A percentile compares a stretch with the other conserved stretches of the same genome.
Evolutionary conservation across 192 early-diverging fungal genomes (phyloP).

Genomic region (Coemansia sp.): DNA sequence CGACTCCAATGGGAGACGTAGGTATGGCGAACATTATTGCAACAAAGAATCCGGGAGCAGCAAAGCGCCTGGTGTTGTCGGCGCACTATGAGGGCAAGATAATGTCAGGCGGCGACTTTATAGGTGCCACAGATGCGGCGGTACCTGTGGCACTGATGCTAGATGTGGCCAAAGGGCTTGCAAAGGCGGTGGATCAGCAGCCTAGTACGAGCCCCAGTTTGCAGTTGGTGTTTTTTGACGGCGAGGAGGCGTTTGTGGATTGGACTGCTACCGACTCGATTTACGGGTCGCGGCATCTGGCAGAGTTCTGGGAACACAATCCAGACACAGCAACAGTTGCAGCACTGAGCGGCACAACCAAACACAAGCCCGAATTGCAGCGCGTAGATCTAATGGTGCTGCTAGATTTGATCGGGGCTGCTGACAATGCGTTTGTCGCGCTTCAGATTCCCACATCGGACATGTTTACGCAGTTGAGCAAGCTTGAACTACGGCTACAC

Average conservation of each 20-base stretch:
- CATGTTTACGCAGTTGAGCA: constrained; percentile 66
- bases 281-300: constrained; percentile 88
- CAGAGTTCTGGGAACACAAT: constrained; percentile 69
- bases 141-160: constrained; percentile 88
- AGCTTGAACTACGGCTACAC: constrained; percentile 67
- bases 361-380: constrained; percentile 56
- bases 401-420: constrained; percentile 81
- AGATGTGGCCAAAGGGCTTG: constrained; percentile 73
- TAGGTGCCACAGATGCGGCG: constrained; percentile 90
- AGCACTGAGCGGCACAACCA: constrained; percentile 15
- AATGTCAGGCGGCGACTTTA: constrained; percentile 63
- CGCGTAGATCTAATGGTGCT: constrained; percentile 84
- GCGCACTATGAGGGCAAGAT: constrained; percentile 95
- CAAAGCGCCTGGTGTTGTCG: constrained; percentile 74
- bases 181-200: constrained; percentile 58
- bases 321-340: constrained; percentile 44
- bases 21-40: constrained; percentile 85
- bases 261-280: constrained; percentile 82
- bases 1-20: constrained; percentile 75
- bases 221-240: constrained; percentile 97
- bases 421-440: constrained; percentile 52
- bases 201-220: constrained; percentile 58
- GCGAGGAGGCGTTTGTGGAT: constrained; percentile 83
- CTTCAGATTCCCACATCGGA: constrained; percentile 58
- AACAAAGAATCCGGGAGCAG: constrained; percentile 77